These are phyloP conservation scores for Nemophila menziesii DNA, from an alignment of 257 asterid species.

Conservation along the genomic window DNA sequence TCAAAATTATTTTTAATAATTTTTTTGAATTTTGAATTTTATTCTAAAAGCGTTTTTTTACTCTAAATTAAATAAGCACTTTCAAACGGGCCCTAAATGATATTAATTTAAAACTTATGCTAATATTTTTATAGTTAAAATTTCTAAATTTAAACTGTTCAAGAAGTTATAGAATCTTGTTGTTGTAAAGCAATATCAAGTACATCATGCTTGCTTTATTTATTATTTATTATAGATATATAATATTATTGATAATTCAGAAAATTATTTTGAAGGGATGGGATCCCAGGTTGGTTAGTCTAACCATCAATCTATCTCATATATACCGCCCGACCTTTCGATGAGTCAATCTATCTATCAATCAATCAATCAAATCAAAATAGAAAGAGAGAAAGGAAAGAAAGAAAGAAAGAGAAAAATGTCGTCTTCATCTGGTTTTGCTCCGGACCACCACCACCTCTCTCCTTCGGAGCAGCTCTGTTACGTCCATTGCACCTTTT, in stretches of 20 bases:
- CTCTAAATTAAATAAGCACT: too few species aligned
- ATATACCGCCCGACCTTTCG: slow-evolving; percentile 18
- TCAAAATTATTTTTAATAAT: too few species aligned
- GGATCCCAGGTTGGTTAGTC: slow-evolving; percentile 54
- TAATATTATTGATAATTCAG: slow-evolving; percentile 19
- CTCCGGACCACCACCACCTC: slow-evolving; percentile 70
- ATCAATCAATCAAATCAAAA: slow-evolving; percentile 49
- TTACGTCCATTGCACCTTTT: slow-evolving; percentile 85
- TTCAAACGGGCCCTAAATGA: too few species aligned
- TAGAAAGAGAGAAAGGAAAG: slow-evolving; percentile 3
- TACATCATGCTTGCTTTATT: too few species aligned
- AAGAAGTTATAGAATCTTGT: too few species aligned
- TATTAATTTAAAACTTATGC: too few species aligned
- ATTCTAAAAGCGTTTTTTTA: too few species aligned
- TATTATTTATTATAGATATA: too few species aligned
- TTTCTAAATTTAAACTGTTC: too few species aligned
- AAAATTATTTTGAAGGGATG: slow-evolving; percentile 24
- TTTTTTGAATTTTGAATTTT: too few species aligned
- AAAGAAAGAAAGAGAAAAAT: slow-evolving; percentile 17
- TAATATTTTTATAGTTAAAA: too few species aligned
- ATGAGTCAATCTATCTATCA: slow-evolving; percentile 76
- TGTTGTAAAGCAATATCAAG: too few species aligned
- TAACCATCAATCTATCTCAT: slow-evolving; percentile 28
- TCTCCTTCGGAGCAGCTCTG: slow-evolving; percentile 80
- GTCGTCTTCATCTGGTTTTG: slow-evolving; percentile 82